Base-by-base conservation (phyloP, 441 rosid species). In the Populus trichocarpa region DNA sequence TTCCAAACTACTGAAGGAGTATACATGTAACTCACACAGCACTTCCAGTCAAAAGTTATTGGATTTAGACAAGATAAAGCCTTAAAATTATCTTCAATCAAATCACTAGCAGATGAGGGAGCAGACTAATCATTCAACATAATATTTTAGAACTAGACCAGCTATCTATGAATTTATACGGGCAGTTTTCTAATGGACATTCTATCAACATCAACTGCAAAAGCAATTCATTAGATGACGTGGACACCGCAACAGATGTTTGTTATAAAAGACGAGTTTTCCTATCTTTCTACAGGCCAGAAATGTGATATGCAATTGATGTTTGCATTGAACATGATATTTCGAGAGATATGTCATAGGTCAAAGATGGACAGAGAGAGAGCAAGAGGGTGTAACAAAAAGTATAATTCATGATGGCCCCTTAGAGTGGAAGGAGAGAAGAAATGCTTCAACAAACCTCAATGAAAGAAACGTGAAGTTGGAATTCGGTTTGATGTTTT, bases 391-490 rank as follows among this genome's bases (percentile, higher is more conserved):
- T 10, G 57, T 22, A 63, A 22, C 66, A 63, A 25, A 63, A 23
- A 22, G 66, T 16, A 46, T 63, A 63, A 63, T 63, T 4, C 28
- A 63, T 63, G 14, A 63, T 25, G 23, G 9, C 25, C 28, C 28
- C 14, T 10, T 23, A 22, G 66, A 67, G 12, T 67, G 35, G 35
- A 40, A 35, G 71, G 28, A 26, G 28, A 79, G 63, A 78, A 67
- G 66, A 50, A 75, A 71, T 68, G 69, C 22, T 69, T 72, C 18
- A 67, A 81, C 88, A 69, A 69, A 95, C 99, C 99, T 97, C 99
- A 14, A 97, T 97, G 84, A 97, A 97, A 65, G 99, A 97, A 84
- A 94, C 97, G 5, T 91, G 92, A 72, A 97, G 77, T 61, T 97
- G 99, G 83, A 97, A 94, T 84, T 92, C 98, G 0, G 82, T 89